Evolutionary conservation across 257 asterid species (phyloP), one percentile per base, ranked within the genome.

Genomic region (Solanum corneliomulleri): DNA sequence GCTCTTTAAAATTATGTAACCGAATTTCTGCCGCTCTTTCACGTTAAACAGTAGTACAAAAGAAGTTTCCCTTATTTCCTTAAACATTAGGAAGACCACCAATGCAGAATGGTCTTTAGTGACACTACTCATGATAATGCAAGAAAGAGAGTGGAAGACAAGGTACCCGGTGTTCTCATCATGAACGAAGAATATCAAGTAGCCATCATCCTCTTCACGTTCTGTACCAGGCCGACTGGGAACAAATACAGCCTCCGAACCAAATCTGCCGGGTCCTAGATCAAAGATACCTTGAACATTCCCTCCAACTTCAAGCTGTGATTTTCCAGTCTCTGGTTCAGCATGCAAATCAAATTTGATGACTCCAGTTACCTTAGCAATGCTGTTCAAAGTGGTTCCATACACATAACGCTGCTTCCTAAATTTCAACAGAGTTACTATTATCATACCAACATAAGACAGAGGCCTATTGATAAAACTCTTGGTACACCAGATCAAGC

Each of bases 121-220:
- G 85, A 47, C 47, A 23, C 11, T 76, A 18, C 16, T 80, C 23
- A 47, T 80, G 29, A 45, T 27, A 70, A 87, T 71, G 60, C 56
- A 72, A 16, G n/a, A 21, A 85, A 80, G 85, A 49, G 47, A 41
- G 29, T 86, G 83, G 33, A 25, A 41, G 64, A 83, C 64, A 52
- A 88, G 89, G 81, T 97, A 97, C 99, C 99, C 99, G 0, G 98
- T 93, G 78, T 89, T 92, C 91, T 94, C 99, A 87, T 97, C 96
- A 87, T 96, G 98, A 39, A 72, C 93, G 76, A 97, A 97, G 98
- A 93, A 94, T 87, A 97, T 97, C 94, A 97, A 92, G 95, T 96
- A 96, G 88, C 99, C 99, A 90, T 95, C 98, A 23, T 97, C 99
- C 93, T 97, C 99, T 90, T 95, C 99, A 85, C 97, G 90, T 58